Evolutionary conservation across 2,329 filamentous ascomycete genomes (phyloP), one percentile per base, ranked within the genome.

Genomic region (Anthostomella pinea): DNA sequence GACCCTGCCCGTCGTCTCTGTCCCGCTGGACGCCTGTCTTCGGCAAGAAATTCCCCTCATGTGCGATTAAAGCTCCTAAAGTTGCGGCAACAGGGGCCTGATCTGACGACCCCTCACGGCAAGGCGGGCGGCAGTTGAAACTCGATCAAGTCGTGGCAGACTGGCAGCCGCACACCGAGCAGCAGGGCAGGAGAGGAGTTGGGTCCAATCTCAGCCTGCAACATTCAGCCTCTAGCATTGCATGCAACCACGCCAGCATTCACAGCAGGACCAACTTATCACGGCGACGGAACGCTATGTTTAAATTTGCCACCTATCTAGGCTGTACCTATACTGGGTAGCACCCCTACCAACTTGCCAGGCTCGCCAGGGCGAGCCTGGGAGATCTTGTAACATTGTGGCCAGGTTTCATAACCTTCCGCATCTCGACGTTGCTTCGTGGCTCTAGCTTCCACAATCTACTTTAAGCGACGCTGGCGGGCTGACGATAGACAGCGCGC

Each of bases 81-180:
- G 31, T 35, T 44, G 48, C 42, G 34, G 38, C 46, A 46, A 20
- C 31, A 24, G 31, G 39, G 33, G 15, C 30, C 30, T 11, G 11
- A 13, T 22, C 29, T 29, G 31, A 25, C 35, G 30, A 33, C 48
- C 46, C 48, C 43, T 46, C 48, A 37, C 35, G 28, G 22, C 35
- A 26, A 43, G 34, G 43, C 39, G 33, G 36, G 48, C 48, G 48
- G 48, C 48, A 51, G 46, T 51, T 51, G 48, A 51, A 49, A 49
- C 48, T 32, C 44, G 38, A 39, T 28, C 25, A 17, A 21, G 33
- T 28, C 24, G 24, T 30, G 17, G 20, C 21, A 10, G 23, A 6
- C 28, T 13, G 28, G 4, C 15, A 19, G 31, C 43, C 31, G 41
- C 46, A 45, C 41, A 44, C 46, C 13, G 28, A 41, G 41, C 43